Conservation (phyloP, 192 early-diverging fungal species). For the Coemansia sp. region DNA sequence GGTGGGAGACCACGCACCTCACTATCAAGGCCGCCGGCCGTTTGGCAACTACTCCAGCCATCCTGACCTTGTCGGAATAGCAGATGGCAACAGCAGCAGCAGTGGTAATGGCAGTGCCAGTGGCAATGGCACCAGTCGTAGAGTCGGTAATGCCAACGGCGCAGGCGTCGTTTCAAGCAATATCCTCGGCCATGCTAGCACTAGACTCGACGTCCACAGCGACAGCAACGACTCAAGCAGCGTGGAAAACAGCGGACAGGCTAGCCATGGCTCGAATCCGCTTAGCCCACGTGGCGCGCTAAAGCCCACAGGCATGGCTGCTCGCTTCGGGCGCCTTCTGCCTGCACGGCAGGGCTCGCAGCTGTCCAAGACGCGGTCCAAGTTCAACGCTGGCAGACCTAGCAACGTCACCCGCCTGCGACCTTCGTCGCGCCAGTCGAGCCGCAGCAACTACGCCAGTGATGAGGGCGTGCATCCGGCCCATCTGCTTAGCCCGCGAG, state of each 20-base stretch:
- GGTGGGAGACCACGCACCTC: not conserved
- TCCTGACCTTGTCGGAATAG: not conserved
- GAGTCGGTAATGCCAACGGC: not conserved
- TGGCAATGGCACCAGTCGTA: not conserved
- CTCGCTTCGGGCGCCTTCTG: slow-evolving; percentile 37
- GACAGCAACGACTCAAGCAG: slow-evolving; percentile 21
- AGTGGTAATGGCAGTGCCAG: not conserved
- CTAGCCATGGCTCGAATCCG: not conserved
- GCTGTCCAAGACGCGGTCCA: slow-evolving; percentile 7
- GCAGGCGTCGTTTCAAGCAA: not conserved
- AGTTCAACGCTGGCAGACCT: slow-evolving; percentile 17
- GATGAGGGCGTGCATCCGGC: slow-evolving; percentile 31
- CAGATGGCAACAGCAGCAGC: slow-evolving; percentile 8
- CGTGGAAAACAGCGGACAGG: not conserved
- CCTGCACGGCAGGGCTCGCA: slow-evolving; percentile 18
- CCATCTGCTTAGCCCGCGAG: slow-evolving; percentile 2
- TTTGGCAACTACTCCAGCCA: slow-evolving; percentile 9
- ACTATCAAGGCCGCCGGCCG: slow-evolving; percentile 1
- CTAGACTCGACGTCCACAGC: slow-evolving; percentile 8
- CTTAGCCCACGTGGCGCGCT: not conserved
- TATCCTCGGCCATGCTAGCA: not conserved
- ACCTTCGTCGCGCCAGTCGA: slow-evolving; percentile 52
- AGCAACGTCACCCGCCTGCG: slow-evolving; percentile 38
- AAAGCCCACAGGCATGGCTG: slow-evolving; percentile 40
- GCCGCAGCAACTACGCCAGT: slow-evolving; percentile 27